A percentile compares a stretch with the other conserved stretches of the same genome.
Evolutionary conservation across 495 filamentous ascomycete species (phyloP).

Genomic region (Penicillium robsamsonii): DNA sequence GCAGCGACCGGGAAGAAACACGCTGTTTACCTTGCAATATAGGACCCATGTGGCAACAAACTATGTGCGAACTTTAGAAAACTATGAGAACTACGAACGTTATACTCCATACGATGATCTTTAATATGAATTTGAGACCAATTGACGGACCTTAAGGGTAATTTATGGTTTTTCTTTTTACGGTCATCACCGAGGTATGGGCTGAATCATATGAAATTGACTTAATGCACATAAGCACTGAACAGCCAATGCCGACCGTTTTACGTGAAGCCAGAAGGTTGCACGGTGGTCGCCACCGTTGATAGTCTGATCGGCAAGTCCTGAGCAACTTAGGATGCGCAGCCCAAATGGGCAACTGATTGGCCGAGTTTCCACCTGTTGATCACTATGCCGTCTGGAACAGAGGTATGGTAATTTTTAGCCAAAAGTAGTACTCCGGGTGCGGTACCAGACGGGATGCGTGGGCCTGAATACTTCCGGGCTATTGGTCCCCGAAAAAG

Average conservation of each 20-base stretch:
- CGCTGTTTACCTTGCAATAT: conserved; percentile 1
- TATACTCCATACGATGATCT: neutral
- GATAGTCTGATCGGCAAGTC: conserved; percentile 24
- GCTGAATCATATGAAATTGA: conserved; percentile 29
- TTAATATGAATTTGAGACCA: neutral
- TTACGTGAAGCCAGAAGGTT: conserved; percentile 17
- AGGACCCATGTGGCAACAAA: conserved; percentile 17
- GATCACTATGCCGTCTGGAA: conserved; percentile 12
- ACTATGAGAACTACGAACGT: neutral
- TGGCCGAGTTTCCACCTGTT: conserved; percentile 19
- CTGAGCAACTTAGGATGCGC: conserved; percentile 18
- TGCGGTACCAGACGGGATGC: neutral
- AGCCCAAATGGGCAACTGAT: conserved; percentile 21
- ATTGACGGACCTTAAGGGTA: neutral
- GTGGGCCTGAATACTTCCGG: neutral
- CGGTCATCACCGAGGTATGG: conserved; percentile 4
- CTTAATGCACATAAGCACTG: neutral
- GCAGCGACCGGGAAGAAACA: conserved; percentile 10
- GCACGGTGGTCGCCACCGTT: conserved; percentile 28
- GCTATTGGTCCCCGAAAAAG: conserved; percentile 4
- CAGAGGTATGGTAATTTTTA: too few species aligned
- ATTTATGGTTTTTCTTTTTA: too few species aligned
- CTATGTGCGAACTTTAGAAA: neutral
- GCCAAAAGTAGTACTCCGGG: neutral
- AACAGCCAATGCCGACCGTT: conserved; percentile 29